A percentile compares a stretch with the other conserved stretches of the same genome.
phyloP scores from a whole-genome alignment of 345 rosid genomes.

The Bruguiera parviflora region DNA sequence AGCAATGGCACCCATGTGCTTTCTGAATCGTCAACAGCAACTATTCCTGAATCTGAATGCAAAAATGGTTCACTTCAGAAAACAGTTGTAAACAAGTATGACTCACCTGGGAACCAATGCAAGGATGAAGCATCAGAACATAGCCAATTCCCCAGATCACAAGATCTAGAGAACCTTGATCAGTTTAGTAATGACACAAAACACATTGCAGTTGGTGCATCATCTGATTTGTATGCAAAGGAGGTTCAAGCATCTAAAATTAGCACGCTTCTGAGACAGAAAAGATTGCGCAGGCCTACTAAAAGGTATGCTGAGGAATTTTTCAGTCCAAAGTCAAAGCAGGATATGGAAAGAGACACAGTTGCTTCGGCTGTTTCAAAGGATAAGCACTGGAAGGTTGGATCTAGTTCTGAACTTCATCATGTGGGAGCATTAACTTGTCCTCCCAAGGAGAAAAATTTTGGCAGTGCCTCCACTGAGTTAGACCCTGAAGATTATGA shows the following conservation, averaged over 20 bases:
- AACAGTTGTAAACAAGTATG: conserved; percentile 17
- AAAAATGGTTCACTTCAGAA: conserved; percentile 32
- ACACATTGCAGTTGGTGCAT: conserved; percentile 36
- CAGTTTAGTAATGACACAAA: conserved; percentile 47
- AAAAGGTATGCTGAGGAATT: conserved; percentile 52
- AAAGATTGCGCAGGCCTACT: conserved; percentile 46
- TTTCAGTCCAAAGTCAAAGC: conserved; percentile 26
- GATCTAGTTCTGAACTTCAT: not conserved
- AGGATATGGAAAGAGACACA: not conserved
- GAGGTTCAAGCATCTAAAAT: conserved; percentile 24
- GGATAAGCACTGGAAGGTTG: conserved; percentile 8
- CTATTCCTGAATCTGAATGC: conserved; percentile 35
- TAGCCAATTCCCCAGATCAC: conserved; percentile 12
- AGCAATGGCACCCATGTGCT: conserved; percentile 43
- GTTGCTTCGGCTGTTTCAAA: not conserved
- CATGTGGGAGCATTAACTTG: not conserved
- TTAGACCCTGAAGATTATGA: conserved; percentile 12
- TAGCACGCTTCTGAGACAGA: conserved; percentile 24
- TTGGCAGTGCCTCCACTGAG: not conserved
- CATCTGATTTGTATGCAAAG: conserved; percentile 36
- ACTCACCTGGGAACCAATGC: conserved; percentile 19
- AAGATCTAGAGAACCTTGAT: conserved; percentile 24
- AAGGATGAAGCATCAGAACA: conserved; percentile 22
- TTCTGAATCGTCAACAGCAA: conserved; percentile 48
- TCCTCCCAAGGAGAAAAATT: conserved; percentile 12